Evolutionary conservation across 805 yeast genomes (phyloP), one percentile per base, ranked within the genome.

Genomic region (Blastobotrys chiropterorum): DNA sequence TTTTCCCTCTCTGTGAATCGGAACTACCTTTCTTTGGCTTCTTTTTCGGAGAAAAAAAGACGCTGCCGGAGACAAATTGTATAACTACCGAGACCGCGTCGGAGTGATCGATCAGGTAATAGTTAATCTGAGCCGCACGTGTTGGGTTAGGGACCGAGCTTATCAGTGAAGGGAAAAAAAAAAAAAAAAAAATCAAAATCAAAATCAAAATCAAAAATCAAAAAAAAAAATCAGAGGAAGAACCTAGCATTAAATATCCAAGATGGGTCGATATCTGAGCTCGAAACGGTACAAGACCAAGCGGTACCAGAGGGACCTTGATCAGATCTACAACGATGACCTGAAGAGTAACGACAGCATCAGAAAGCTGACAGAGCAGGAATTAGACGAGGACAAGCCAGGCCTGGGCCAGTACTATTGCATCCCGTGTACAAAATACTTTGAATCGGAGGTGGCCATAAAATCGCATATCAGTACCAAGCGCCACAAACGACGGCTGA

Each of bases 401-500:
- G 99, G 99, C 1, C 72, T 94, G 58, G 99, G 97, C 14, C 98
- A 94, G 69, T 85, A 80, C 69, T 94, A 88, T 68, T 94, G 98
- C 69, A 77, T 94, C 50, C 96, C 90, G 57, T 94, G 99, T 75
- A 95, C 95, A 47, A 86, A 85, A 66, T 89, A 94, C 69, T 89
- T 82, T 63, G 97, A 90, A 66, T 82, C 83, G 52, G 89, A 85
- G 44, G 67, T 70, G 31, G 85, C 95, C 5, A 74, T 87, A 51
- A 81, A 80, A 54, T 75, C 83, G 13, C 99, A 94, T 71, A 70
- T 77, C 56, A 80, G 81, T 60, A 76, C 85, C 2, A 90, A 90
- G 63, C 77, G 82, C 5, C 99, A 94, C 70, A 90, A 86, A 67
- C 80, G 98, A 68, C 76, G 96, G 65, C 85, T 86, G 21, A 86